Percentiles rank a stretch among this genome's conserved stretches.
Conservation (phyloP, 2,329 filamentous ascomycete species). For the Camillea tinctor region DNA sequence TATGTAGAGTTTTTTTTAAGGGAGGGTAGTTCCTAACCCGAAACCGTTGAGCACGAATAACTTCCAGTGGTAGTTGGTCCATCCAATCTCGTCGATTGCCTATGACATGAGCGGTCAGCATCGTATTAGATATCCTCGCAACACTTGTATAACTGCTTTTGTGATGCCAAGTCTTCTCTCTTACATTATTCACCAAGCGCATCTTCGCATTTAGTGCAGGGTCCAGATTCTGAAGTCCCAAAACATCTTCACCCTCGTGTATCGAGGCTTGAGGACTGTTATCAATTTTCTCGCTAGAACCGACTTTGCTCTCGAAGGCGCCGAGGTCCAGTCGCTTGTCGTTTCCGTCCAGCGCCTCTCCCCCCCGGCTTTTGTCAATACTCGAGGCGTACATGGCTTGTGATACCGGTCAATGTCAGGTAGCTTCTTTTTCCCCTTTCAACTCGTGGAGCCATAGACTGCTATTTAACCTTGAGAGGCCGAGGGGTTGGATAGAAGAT, state of each 20-base stretch:
- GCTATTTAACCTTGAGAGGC: no score
- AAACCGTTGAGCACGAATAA: slow-evolving; percentile 62
- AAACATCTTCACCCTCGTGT: slow-evolving; percentile 45
- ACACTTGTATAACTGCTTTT: no score
- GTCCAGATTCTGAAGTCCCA: slow-evolving; percentile 57
- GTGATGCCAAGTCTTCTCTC: no score
- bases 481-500: no score
- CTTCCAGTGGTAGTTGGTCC: slow-evolving; percentile 49
- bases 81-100: slow-evolving; percentile 36
- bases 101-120: no score
- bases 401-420: no score
- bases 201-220: slow-evolving; percentile 65
- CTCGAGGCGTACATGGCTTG: neutral
- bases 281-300: no score
- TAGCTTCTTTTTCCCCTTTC: no score
- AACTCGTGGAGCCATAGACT: no score
- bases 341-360: neutral
- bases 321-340: neutral
- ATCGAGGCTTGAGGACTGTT: slow-evolving; percentile 2
- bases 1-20: no score
- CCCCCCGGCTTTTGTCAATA: neutral
- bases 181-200: slow-evolving; percentile 66
- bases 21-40: slow-evolving; percentile 37
- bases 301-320: slow-evolving; percentile 1
- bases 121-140: no score